A percentile compares a stretch with the other conserved stretches of the same genome.
Conservation (phyloP, 2,329 filamentous ascomycete genomes). For the Neonectria hederae region DNA sequence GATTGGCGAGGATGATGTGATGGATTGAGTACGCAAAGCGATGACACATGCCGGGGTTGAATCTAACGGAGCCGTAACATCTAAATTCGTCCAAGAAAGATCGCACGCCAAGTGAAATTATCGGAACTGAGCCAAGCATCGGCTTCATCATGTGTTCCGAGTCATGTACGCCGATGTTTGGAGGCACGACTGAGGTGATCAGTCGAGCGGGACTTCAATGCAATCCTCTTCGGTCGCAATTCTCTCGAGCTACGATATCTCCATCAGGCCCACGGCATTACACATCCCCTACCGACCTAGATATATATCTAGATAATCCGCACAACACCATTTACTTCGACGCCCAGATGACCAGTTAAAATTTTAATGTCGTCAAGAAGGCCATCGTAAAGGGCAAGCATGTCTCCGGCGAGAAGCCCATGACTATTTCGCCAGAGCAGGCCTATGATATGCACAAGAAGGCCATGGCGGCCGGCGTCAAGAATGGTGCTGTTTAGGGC, state of each 20-base stretch:
- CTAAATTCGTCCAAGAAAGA: too few relatives aligned
- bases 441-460: not conserved
- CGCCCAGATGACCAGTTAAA: not conserved
- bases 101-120: too few relatives aligned
- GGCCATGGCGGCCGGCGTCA: not conserved
- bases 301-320: not conserved
- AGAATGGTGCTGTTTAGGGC: constrained; percentile 1
- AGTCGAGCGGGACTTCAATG: not conserved
- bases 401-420: constrained; percentile 7
- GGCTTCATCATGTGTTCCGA: too few relatives aligned
- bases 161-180: too few relatives aligned
- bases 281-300: not conserved
- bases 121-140: too few relatives aligned
- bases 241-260: not conserved
- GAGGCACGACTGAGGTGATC: too few relatives aligned
- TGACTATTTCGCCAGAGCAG: not conserved
- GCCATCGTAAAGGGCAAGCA: constrained; percentile 5
- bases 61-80: too few relatives aligned
- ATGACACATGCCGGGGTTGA: too few relatives aligned
- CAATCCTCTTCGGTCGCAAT: not conserved
- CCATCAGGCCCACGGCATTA: not conserved
- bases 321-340: constrained; percentile 1
- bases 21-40: too few relatives aligned
- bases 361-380: not conserved
- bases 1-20: too few relatives aligned